Conservation (phyloP, 768 basidiomycete genomes). For the Podaxis pistillaris region DNA sequence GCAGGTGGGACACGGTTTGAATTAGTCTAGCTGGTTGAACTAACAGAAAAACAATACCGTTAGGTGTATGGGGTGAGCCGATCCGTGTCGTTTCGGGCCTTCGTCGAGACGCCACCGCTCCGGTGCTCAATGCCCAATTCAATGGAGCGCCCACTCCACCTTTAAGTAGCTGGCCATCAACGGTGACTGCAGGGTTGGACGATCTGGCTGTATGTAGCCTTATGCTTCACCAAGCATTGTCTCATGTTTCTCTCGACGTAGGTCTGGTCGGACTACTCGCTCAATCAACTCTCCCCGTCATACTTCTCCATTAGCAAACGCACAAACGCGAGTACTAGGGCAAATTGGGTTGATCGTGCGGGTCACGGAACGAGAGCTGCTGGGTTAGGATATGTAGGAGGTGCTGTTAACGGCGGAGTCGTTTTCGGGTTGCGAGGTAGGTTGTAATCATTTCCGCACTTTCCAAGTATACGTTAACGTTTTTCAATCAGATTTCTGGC, state of each 20-base stretch:
- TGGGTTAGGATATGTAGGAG: conserved; percentile 36
- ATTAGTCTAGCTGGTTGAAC: background rate
- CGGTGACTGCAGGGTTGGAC: conserved; percentile 29
- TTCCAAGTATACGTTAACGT: too few species aligned
- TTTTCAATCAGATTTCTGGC: conserved; percentile 33
- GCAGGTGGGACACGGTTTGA: background rate
- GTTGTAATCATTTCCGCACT: background rate
- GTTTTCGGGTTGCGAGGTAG: conserved; percentile 33
- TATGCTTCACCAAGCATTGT: background rate
- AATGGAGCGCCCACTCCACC: conserved; percentile 31
- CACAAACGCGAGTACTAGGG: conserved; percentile 23
- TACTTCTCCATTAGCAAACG: conserved; percentile 31
- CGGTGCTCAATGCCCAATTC: conserved; percentile 36
- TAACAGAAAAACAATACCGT: background rate
- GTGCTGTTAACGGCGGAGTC: conserved; percentile 33
- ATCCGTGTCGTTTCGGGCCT: conserved; percentile 35
- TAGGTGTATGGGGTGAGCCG: conserved; percentile 37
- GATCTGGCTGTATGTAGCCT: conserved; percentile 26
- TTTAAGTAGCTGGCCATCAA: conserved; percentile 34
- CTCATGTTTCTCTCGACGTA: background rate
- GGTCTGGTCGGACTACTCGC: conserved; percentile 33
- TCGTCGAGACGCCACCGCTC: conserved; percentile 35
- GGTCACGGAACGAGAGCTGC: conserved; percentile 34
- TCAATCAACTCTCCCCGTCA: conserved; percentile 33
- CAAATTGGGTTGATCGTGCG: conserved; percentile 28